A percentile compares a stretch with the other conserved stretches of the same genome.
Conservation (phyloP, 371 early-diverging fungal species). For the Mortierella sp. region DNA sequence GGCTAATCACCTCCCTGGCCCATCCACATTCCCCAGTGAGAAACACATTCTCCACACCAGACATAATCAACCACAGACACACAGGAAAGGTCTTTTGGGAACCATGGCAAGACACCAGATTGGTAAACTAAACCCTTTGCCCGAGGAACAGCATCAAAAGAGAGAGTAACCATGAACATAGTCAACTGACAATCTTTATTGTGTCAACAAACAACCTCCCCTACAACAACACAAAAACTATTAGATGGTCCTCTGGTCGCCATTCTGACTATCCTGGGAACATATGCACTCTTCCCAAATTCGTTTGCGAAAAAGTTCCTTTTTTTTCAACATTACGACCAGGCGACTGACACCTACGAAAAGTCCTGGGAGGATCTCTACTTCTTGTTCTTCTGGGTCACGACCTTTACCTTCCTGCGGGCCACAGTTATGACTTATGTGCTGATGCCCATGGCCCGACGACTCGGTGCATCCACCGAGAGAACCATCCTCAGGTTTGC, state of each 20-base stretch:
- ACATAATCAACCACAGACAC: constrained; percentile 12
- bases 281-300: constrained; percentile 26
- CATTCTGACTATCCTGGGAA: constrained; percentile 33
- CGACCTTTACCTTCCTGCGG: constrained; percentile 71
- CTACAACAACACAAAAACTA: no score
- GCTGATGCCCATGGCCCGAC: constrained; percentile 63
- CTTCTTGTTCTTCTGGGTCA: constrained; percentile 70
- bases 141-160: no score
- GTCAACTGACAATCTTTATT: no score
- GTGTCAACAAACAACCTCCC: no score
- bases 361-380: constrained; percentile 63
- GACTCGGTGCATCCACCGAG: constrained; percentile 58
- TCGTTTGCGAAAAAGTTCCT: constrained; percentile 43
- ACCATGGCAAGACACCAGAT: constrained; percentile 45
- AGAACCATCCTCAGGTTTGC: constrained; percentile 68
- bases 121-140: constrained; percentile 14
- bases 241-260: constrained; percentile 38
- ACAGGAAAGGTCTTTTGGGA: constrained; percentile 36
- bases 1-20: background rate
- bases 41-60: constrained; percentile 10
- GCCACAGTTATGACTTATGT: constrained; percentile 65
- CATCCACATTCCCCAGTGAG: constrained; percentile 7
- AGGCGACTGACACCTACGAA: constrained; percentile 26
- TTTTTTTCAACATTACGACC: constrained; percentile 38
- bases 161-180: no score